Evolutionary conservation across 139 green algal genomes (phyloP).

Genomic region (Zygnema cylindricum): DNA sequence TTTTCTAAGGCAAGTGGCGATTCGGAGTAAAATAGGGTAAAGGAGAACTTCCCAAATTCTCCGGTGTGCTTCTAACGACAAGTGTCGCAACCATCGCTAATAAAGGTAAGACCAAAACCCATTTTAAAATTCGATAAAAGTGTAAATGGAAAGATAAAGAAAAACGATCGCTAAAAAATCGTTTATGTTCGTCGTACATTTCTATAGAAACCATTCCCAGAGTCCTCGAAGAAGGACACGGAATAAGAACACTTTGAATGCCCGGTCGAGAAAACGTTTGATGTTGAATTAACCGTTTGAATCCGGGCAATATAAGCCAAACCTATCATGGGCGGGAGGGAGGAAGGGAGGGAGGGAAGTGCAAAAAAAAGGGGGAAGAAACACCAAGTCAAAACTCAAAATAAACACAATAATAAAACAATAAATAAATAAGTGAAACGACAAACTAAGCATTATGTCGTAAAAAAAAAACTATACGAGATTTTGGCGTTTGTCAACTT

Average conservation of each 20-base stretch:
- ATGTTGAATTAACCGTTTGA: not conserved
- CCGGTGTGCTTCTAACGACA: not conserved
- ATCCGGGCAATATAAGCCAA: not conserved
- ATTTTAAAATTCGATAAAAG: conserved; percentile 86
- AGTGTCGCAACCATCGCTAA: conserved; percentile 44
- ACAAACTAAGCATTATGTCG: too few species aligned
- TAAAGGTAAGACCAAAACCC: conserved; percentile 71
- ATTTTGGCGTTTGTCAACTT: too few species aligned
- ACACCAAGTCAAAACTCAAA: not conserved
- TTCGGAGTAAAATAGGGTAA: too few species aligned
- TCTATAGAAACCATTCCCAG: conserved; percentile 52
- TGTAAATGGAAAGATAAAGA: conserved; percentile 92
- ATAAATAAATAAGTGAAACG: too few species aligned
- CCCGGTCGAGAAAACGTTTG: conserved; percentile 1
- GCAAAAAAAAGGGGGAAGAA: not conserved
- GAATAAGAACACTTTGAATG: conserved; percentile 12
- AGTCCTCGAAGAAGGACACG: not conserved
- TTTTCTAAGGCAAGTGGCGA: too few species aligned
- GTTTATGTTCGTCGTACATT: conserved; percentile 73
- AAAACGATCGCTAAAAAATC: conserved; percentile 84
- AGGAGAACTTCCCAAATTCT: too few species aligned
- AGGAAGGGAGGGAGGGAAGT: not conserved
- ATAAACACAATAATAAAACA: not conserved
- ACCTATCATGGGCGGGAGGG: not conserved
- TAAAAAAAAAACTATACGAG: too few species aligned